Conservation (phyloP, 306 rosid species). For the Vigna reflexopilosa region DNA sequence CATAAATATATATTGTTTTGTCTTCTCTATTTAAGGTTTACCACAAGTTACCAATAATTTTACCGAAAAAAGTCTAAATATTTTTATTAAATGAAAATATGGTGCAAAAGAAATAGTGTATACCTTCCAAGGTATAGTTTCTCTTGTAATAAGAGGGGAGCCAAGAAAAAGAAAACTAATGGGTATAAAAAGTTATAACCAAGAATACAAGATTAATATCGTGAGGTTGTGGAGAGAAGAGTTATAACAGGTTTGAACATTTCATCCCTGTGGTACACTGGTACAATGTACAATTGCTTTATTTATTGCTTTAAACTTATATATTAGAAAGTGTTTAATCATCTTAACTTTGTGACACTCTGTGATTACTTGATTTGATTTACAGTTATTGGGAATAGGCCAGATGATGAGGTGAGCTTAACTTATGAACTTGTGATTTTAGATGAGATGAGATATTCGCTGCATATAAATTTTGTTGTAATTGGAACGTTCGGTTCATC, state of each 20-base stretch:
- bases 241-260: slow-evolving; percentile 85
- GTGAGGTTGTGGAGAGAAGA: slow-evolving; percentile 99
- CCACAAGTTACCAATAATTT: too few species aligned
- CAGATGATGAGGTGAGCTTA: slow-evolving; percentile 90
- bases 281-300: neutral
- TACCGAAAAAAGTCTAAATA: too few species aligned
- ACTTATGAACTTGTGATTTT: slow-evolving; percentile 40
- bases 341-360: slow-evolving; percentile 30
- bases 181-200: too few species aligned
- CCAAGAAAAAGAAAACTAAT: too few species aligned
- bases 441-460: slow-evolving; percentile 20
- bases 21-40: too few species aligned
- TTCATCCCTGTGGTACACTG: slow-evolving; percentile 22
- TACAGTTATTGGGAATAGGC: slow-evolving; percentile 91
- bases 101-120: too few species aligned
- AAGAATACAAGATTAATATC: slow-evolving; percentile 45
- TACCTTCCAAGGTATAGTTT: too few species aligned
- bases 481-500: slow-evolving; percentile 30
- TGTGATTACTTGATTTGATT: slow-evolving; percentile 44
- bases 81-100: too few species aligned
- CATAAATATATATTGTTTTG: too few species aligned
- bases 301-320: neutral
- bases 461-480: slow-evolving; percentile 40
- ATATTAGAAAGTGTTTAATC: slow-evolving; percentile 29
- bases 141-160: too few species aligned